These are phyloP conservation scores for Hypoxylon lienhwacheense DNA, from an alignment of 495 filamentous ascomycete species.

Conservation along the genomic window DNA sequence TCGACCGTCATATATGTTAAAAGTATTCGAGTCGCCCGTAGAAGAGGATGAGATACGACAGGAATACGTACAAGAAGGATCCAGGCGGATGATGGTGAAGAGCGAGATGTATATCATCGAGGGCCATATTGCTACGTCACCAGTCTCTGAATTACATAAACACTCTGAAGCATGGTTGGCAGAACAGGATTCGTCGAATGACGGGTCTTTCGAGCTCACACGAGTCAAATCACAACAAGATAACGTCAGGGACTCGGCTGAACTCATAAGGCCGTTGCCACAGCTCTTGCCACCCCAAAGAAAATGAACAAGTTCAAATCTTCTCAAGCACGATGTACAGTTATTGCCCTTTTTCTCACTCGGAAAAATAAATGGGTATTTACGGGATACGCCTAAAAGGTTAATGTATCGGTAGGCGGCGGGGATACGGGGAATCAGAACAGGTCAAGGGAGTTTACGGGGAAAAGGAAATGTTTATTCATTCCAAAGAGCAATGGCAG, in stretches of 20 bases:
- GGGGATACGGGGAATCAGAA: slow-evolving; percentile 13
- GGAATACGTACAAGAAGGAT: background rate
- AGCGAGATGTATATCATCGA: slow-evolving; percentile 38
- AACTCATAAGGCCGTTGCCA: slow-evolving; percentile 18
- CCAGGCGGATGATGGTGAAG: slow-evolving; percentile 14
- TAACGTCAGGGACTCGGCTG: slow-evolving; percentile 1
- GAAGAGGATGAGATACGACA: slow-evolving; percentile 23
- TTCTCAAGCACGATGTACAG: background rate
- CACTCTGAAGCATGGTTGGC: slow-evolving; percentile 30
- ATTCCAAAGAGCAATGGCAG: slow-evolving; percentile 10
- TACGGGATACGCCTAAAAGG: slow-evolving; percentile 21
- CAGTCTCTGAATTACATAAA: background rate
- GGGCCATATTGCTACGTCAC: slow-evolving; percentile 14
- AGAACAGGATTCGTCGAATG: slow-evolving; percentile 30
- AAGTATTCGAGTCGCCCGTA: slow-evolving; percentile 23
- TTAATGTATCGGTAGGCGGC: slow-evolving; percentile 16
- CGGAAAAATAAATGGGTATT: slow-evolving; percentile 22
- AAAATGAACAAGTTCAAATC: background rate
- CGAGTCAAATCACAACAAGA: slow-evolving; percentile 5
- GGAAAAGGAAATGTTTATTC: slow-evolving; percentile 8
- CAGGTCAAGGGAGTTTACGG: slow-evolving; percentile 2
- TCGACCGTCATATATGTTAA: slow-evolving; percentile 29
- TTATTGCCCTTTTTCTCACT: slow-evolving; percentile 10
- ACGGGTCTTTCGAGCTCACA: slow-evolving; percentile 22
- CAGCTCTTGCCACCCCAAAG: background rate